A percentile compares a stretch with the other conserved stretches of the same genome.
Evolutionary conservation across 2,329 filamentous ascomycete species (phyloP).

Genomic region (Aureobasidium uvarum): DNA sequence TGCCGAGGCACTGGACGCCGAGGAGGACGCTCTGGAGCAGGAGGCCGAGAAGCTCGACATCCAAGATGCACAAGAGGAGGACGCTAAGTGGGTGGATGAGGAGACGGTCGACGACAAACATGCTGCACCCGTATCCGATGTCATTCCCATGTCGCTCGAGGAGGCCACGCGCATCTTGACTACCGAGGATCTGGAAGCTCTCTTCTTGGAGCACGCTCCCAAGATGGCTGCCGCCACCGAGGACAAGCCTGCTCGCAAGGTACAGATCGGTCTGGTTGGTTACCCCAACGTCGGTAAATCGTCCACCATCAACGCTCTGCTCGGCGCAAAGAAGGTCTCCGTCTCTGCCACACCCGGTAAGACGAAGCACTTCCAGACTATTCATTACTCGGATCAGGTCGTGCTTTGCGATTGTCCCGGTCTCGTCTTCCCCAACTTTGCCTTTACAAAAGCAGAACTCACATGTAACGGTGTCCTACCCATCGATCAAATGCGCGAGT

Average conservation of each 20-base stretch:
- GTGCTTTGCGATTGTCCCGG: slow-evolving; percentile 96
- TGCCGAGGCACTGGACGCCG: slow-evolving; percentile 45
- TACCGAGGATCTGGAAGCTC: slow-evolving; percentile 84
- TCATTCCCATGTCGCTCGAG: slow-evolving; percentile 41
- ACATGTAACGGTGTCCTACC: slow-evolving; percentile 93
- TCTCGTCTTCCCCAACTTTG: slow-evolving; percentile 98
- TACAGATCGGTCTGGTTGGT: slow-evolving; percentile 88
- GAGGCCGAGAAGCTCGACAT: slow-evolving; percentile 48
- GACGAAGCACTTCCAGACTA: slow-evolving; percentile 99
- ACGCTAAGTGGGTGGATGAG: slow-evolving; percentile 44
- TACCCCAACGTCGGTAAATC: slow-evolving; percentile 99
- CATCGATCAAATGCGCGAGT: slow-evolving; percentile 94
- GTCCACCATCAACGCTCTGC: slow-evolving; percentile 97
- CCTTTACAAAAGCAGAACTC: slow-evolving; percentile 91
- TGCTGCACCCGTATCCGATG: slow-evolving; percentile 37
- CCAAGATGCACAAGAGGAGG: slow-evolving; percentile 44
- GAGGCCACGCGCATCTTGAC: slow-evolving; percentile 72
- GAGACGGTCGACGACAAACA: slow-evolving; percentile 38
- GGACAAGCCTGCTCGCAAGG: slow-evolving; percentile 59
- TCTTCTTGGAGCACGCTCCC: slow-evolving; percentile 77
- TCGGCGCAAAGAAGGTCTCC: slow-evolving; percentile 96
- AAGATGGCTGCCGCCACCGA: slow-evolving; percentile 46
- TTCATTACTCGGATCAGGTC: slow-evolving; percentile 85
- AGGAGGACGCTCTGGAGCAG: slow-evolving; percentile 51
- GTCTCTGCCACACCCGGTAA: slow-evolving; percentile 97